Evolutionary conservation across 1,284 basidiomycete species (phyloP), one percentile per base, ranked within the genome.

Genomic region (Phenoliferia sp.): DNA sequence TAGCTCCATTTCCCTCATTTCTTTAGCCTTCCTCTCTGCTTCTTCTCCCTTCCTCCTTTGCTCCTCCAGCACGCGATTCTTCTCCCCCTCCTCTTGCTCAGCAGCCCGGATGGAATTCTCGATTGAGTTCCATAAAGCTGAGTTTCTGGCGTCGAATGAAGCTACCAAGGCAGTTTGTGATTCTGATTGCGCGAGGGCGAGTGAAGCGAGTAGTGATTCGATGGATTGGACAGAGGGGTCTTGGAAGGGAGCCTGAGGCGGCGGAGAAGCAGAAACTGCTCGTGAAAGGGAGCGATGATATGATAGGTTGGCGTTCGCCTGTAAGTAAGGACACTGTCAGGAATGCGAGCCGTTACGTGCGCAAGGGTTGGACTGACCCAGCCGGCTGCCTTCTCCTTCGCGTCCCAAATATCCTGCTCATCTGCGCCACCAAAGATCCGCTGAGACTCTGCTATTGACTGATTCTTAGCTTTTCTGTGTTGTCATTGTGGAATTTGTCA

Each of bases 71-170:
- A 90, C 83, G 75, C 88, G 85, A 75, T 84, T 86, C 54, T 87
- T 85, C 76, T 90, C 89, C 61, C 85, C 84, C 36, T 90, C 82
- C 12, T 88, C 87, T 67, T 90, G 87, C 75, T 90, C 91, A 78
- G 91, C 90, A 63, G 83, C 77, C 74, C 86, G 86, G 72, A 91
- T 92, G 0, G 88, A 88, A 0, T 86, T 85, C 64, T 92, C 80
- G 77, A 92, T 73, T 26, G 87, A 85, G 76, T 90, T 88, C 67
- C 86, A 85, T 44, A 92, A 82, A 2, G 88, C 86, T 68, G 89
- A 87, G 74, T 90, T 90, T 78, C 91, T 90, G 66, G 83, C 77
- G 75, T 88, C 88, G 71, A 91, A 92, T 2, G 88, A 88, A 0
- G 87, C 84, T 61, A 90, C 79, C 77, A 92, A 90, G 26, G 87